phyloP scores from a whole-genome alignment of 2,329 filamentous ascomycete genomes.

The Colletotrichum tropicicola region DNA sequence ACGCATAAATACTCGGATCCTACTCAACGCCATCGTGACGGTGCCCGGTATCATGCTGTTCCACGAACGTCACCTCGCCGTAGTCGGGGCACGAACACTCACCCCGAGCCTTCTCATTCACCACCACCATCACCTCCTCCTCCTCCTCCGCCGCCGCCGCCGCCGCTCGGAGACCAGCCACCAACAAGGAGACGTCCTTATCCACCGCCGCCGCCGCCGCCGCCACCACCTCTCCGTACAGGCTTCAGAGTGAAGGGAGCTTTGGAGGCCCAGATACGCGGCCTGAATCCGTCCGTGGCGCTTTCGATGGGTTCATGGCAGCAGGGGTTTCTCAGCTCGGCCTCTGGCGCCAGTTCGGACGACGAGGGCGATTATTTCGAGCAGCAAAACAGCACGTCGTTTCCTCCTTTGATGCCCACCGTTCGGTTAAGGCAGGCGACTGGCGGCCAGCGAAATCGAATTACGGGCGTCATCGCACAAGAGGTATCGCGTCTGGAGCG shows the following conservation, averaged over 20 bases:
- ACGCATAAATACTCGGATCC: background rate
- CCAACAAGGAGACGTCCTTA: background rate
- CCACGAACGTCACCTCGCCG: background rate
- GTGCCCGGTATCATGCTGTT: background rate
- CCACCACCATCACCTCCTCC: background rate
- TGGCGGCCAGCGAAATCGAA: background rate
- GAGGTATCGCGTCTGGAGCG: constrained; percentile 44
- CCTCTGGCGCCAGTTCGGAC: constrained; percentile 10
- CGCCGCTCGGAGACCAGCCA: background rate
- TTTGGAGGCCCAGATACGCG: background rate
- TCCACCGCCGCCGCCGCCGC: constrained; percentile 10
- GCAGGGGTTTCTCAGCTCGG: background rate
- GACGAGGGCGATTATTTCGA: constrained; percentile 11
- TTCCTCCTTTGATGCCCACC: constrained; percentile 29
- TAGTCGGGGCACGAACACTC: background rate
- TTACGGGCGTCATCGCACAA: constrained; percentile 42
- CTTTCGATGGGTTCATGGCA: constrained; percentile 11
- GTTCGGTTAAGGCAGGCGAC: background rate
- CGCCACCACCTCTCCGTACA: background rate
- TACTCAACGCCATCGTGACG: background rate
- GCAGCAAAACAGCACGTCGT: constrained; percentile 8
- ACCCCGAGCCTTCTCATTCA: background rate
- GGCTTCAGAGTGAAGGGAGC: background rate
- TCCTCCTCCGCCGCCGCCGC: constrained; percentile 1
- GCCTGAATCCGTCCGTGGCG: background rate